Base-by-base conservation (phyloP, 345 rosid species). In the Kernera saxatilis region DNA sequence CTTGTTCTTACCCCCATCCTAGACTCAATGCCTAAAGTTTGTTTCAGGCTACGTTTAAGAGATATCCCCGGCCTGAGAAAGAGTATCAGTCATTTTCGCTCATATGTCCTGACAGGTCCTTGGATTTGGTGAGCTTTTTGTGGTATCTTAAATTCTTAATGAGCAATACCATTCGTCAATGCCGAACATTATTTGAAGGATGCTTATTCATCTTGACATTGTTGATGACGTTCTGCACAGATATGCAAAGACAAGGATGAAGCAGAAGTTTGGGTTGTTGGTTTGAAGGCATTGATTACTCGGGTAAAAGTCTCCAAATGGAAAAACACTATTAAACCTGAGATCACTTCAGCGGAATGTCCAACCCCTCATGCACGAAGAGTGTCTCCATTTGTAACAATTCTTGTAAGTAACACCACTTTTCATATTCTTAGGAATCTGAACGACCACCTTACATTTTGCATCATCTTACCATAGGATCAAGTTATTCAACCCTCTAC, bases 51-150 rank as follows among this genome's bases (percentile, higher is more conserved):
- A 82, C 85, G 60, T 94, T 94, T 84, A 91, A 89, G 78, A 81
- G 99, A 61, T 82, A 91, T 81, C 99, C 98, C 40, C 87, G 93
- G 10, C 99, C 96, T 3, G 98, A 94, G 82, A 94, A 94, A 84
- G 98, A 91, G 70, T 94, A 91, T 70, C 99, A 94, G 69, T 94
- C 99, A 25, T 94, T 94, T 87, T 94, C 99, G 35, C 92, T 93
- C 68, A 80, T 91, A 72, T 88, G 80, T 72, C 82, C 59, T 54
- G 99, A 91, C 60, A 80, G 96, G 58, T 83, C 97, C 71, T 78
- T 91, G 76, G 93, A 94, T 83, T 82, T 91, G 92, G 99, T 91
- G 78, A 81, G 90, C 75, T 52, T 62, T 40, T 36, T 17, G 3
- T 61, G 11, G 1, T 32, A 62, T 41, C 26, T 39, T 39, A 29